A percentile compares a stretch with the other conserved stretches of the same genome.
Conservation (phyloP, 805 yeast species). For the Candida cerambycidarum region DNA sequence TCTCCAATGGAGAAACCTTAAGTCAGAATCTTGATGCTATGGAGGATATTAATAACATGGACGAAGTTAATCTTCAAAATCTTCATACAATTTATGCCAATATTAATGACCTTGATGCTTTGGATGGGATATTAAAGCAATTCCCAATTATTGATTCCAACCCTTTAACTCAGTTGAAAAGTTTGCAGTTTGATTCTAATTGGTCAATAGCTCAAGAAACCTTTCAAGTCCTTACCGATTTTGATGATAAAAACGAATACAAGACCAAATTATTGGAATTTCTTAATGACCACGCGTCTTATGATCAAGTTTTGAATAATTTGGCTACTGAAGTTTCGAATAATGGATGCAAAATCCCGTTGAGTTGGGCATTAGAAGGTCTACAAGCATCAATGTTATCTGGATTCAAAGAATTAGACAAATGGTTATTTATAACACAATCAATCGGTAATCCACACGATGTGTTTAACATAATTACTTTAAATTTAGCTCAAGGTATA, state of each 20-base stretch:
- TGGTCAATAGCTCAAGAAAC: slow-evolving; percentile 90
- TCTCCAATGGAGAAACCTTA: too few relatives aligned
- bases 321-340: slow-evolving; percentile 37
- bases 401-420: slow-evolving; percentile 44
- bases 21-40: neutral
- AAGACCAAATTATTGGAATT: slow-evolving; percentile 64
- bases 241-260: slow-evolving; percentile 37
- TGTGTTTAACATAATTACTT: slow-evolving; percentile 56
- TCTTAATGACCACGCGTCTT: slow-evolving; percentile 71
- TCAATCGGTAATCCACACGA: slow-evolving; percentile 38
- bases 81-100: slow-evolving; percentile 82
- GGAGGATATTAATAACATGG: too few relatives aligned
- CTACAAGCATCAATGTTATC: slow-evolving; percentile 71
- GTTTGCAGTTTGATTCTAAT: slow-evolving; percentile 79
- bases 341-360: slow-evolving; percentile 31
- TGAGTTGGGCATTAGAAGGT: slow-evolving; percentile 67
- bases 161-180: slow-evolving; percentile 64
- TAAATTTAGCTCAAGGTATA: slow-evolving; percentile 54
- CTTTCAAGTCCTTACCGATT: slow-evolving; percentile 60
- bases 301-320: slow-evolving; percentile 60
- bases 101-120: slow-evolving; percentile 84
- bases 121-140: slow-evolving; percentile 78
- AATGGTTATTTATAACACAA: slow-evolving; percentile 62
- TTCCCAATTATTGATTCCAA: slow-evolving; percentile 67
- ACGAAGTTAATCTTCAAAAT: slow-evolving; percentile 23